Conservation (phyloP, 768 basidiomycete genomes). For the Mycena galericulata region DNA sequence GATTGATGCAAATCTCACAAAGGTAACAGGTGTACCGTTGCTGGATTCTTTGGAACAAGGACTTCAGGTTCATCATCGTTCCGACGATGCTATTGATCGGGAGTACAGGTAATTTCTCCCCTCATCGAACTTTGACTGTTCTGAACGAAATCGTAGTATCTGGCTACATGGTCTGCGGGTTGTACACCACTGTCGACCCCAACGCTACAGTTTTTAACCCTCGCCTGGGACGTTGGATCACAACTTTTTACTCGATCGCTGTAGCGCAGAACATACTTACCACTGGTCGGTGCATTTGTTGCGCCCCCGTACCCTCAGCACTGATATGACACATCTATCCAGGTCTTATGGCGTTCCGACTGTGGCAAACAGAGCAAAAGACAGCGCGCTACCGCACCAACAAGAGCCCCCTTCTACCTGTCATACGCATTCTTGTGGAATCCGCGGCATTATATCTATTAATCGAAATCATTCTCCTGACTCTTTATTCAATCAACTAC, state of each 20-base stretch:
- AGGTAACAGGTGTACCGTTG: slow-evolving; percentile 39
- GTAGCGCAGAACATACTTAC: slow-evolving; percentile 37
- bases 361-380: slow-evolving; percentile 29
- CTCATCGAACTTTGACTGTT: no score
- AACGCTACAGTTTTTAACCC: slow-evolving; percentile 28
- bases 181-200: slow-evolving; percentile 27
- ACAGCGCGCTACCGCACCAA: slow-evolving; percentile 22
- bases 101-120: slow-evolving; percentile 31
- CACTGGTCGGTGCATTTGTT: no score
- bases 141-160: no score
- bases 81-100: slow-evolving; percentile 29
- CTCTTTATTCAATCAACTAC: slow-evolving; percentile 28
- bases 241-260: slow-evolving; percentile 34
- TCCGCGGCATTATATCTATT: slow-evolving; percentile 37
- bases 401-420: slow-evolving; percentile 17
- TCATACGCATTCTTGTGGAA: slow-evolving; percentile 35
- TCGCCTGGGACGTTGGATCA: slow-evolving; percentile 34
- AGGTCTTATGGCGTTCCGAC: slow-evolving; percentile 35
- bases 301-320: no score
- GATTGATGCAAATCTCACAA: not conserved
- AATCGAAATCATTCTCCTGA: slow-evolving; percentile 35
- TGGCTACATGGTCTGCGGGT: slow-evolving; percentile 30
- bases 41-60: slow-evolving; percentile 35
- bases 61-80: slow-evolving; percentile 28
- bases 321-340: no score